Conservation (phyloP, 2,329 filamentous ascomycete genomes). For the Paecilomyces variotii region DNA sequence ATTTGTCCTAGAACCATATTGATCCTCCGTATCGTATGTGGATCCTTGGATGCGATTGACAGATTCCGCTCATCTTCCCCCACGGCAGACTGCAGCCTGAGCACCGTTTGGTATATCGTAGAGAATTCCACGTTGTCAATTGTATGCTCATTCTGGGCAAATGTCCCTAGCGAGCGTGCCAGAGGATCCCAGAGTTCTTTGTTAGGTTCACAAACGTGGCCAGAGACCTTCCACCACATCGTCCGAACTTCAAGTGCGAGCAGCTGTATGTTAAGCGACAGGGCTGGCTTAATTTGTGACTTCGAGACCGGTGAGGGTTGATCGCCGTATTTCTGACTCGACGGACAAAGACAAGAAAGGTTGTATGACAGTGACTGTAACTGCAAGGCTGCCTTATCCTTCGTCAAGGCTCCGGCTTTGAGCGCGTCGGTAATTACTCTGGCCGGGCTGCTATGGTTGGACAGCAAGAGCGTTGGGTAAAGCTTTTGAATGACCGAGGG, state of each 20-base stretch:
- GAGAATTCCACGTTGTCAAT: conserved; percentile 32
- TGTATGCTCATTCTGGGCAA: conserved; percentile 23
- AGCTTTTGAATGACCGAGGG: conserved; percentile 24
- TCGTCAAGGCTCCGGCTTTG: conserved; percentile 24
- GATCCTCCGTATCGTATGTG: conserved; percentile 23
- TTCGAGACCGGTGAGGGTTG: conserved; percentile 10
- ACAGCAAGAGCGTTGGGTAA: conserved; percentile 21
- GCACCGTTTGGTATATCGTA: conserved; percentile 26
- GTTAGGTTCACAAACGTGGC: conserved; percentile 32
- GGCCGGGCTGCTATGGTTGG: conserved; percentile 30
- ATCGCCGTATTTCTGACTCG: conserved; percentile 9
- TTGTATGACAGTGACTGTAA: conserved; percentile 37
- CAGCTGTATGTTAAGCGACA: conserved; percentile 31
- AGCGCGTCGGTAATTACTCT: conserved; percentile 31
- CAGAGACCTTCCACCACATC: conserved; percentile 35
- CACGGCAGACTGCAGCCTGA: conserved; percentile 25
- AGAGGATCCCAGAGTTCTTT: conserved; percentile 39
- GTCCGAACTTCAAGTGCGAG: conserved; percentile 33
- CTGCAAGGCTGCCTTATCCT: conserved; percentile 36
- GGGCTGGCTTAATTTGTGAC: conserved; percentile 20
- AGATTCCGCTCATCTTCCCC: conserved; percentile 19
- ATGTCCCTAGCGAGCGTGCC: conserved; percentile 29
- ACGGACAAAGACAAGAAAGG: conserved; percentile 26
- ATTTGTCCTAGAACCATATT: conserved; percentile 30
- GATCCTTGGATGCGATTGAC: conserved; percentile 12